Evolutionary conservation across 306 rosid species (phyloP).

Genomic region (Rubus idaeus): DNA sequence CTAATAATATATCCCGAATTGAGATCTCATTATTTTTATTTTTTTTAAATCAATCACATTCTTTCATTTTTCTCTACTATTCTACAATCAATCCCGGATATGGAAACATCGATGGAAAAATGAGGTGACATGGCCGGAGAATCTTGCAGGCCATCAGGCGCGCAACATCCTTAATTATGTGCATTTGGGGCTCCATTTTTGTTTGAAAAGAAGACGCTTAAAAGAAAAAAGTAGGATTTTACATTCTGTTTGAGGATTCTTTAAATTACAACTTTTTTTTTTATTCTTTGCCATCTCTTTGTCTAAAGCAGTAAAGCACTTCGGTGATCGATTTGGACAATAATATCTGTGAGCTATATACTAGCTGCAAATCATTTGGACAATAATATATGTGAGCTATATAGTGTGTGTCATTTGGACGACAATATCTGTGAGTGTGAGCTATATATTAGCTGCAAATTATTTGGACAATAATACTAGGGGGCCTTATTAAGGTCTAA

Average conservation of each 20-base stretch:
- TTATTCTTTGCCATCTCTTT: background rate
- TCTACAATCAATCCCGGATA: too few relatives aligned
- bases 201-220: background rate
- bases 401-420: background rate
- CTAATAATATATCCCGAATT: too few relatives aligned
- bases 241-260: slow-evolving; percentile 38
- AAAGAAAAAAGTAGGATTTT: slow-evolving; percentile 25
- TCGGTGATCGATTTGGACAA: background rate
- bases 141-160: background rate
- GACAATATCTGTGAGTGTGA: background rate
- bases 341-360: too few relatives aligned
- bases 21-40: too few relatives aligned
- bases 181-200: slow-evolving; percentile 9
- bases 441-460: background rate
- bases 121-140: background rate
- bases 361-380: background rate
- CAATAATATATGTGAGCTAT: background rate
- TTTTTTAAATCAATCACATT: too few relatives aligned
- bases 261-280: background rate
- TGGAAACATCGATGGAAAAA: too few relatives aligned
- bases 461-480: background rate
- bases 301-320: background rate
- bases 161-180: background rate
- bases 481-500: too few relatives aligned
- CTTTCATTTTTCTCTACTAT: too few relatives aligned